Conservation (phyloP, 2,329 filamentous ascomycete species). For the Colletotrichum navitas region DNA sequence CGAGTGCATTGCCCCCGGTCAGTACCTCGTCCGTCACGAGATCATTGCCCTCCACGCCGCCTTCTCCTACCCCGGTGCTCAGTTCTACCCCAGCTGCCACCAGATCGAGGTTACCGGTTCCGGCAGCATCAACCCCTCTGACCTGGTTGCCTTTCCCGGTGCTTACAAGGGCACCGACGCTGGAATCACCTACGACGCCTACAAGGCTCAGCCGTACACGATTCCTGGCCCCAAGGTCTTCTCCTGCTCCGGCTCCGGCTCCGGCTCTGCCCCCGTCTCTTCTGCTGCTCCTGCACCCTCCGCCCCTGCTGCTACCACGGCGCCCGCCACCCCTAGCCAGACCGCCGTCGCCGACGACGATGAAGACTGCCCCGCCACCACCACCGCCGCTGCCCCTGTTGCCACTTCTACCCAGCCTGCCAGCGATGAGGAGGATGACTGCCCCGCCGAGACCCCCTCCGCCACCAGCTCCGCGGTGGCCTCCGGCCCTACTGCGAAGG, state of each 20-base stretch:
- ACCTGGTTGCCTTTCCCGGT: slow-evolving; percentile 61
- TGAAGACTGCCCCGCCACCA: slow-evolving; percentile 19
- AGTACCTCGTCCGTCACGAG: slow-evolving; percentile 67
- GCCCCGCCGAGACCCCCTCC: slow-evolving; percentile 25
- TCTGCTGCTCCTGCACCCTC: slow-evolving; percentile 6
- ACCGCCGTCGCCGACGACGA: slow-evolving; percentile 6
- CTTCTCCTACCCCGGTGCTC: slow-evolving; percentile 61
- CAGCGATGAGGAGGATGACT: slow-evolving; percentile 30
- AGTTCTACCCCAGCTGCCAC: slow-evolving; percentile 67
- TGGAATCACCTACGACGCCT: slow-evolving; percentile 63
- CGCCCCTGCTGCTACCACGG: slow-evolving; percentile 11
- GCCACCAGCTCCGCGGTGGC: slow-evolving; percentile 22
- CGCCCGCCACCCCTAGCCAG: slow-evolving; percentile 15
- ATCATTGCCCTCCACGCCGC: slow-evolving; percentile 62
- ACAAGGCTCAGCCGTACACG: slow-evolving; percentile 58
- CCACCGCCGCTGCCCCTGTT: slow-evolving; percentile 4
- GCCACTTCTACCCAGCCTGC: slow-evolving; percentile 10
- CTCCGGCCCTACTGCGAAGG: slow-evolving; percentile 12
- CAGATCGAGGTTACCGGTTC: slow-evolving; percentile 63
- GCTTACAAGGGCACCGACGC: slow-evolving; percentile 61
- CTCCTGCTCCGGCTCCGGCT: slow-evolving; percentile 50
- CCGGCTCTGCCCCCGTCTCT: slow-evolving; percentile 19
- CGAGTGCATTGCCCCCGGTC: slow-evolving; percentile 59
- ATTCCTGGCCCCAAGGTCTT: slow-evolving; percentile 63
- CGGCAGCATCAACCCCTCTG: slow-evolving; percentile 54